Conservation (phyloP, 2,329 filamentous ascomycete genomes). For the Beauveria caledonica region DNA sequence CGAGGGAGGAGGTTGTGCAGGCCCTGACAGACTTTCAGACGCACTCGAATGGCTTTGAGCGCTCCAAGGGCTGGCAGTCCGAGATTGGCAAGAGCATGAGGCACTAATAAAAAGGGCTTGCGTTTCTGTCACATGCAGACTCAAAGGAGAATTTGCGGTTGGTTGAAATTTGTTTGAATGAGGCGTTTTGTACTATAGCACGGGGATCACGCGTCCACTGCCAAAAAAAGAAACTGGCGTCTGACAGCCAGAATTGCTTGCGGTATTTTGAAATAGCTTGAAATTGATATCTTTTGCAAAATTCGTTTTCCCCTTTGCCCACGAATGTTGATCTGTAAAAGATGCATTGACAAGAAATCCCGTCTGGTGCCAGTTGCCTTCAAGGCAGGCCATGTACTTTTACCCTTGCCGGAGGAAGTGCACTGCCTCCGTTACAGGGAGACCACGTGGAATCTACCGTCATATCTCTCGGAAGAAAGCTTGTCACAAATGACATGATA, state of each 20-base stretch:
- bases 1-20: slow-evolving; percentile 64
- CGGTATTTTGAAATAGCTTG: background rate
- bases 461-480: too few relatives aligned
- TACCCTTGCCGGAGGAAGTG: too few relatives aligned
- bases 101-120: slow-evolving; percentile 19
- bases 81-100: slow-evolving; percentile 77
- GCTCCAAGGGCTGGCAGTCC: slow-evolving; percentile 69
- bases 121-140: background rate
- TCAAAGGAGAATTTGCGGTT: too few relatives aligned
- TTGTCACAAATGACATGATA: too few relatives aligned
- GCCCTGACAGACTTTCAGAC: slow-evolving; percentile 69
- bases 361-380: too few relatives aligned
- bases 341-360: too few relatives aligned
- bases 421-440: too few relatives aligned
- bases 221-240: background rate
- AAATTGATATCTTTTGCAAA: background rate
- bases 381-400: too few relatives aligned
- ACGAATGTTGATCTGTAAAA: too few relatives aligned
- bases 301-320: too few relatives aligned
- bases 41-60: slow-evolving; percentile 69
- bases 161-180: background rate
- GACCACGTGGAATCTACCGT: too few relatives aligned
- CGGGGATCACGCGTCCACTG: background rate
- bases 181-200: background rate
- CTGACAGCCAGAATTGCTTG: background rate